Evolutionary conservation across 108 stramenopile species (phyloP), one percentile per base, ranked within the genome.

Genomic region (Nitzschia palea): DNA sequence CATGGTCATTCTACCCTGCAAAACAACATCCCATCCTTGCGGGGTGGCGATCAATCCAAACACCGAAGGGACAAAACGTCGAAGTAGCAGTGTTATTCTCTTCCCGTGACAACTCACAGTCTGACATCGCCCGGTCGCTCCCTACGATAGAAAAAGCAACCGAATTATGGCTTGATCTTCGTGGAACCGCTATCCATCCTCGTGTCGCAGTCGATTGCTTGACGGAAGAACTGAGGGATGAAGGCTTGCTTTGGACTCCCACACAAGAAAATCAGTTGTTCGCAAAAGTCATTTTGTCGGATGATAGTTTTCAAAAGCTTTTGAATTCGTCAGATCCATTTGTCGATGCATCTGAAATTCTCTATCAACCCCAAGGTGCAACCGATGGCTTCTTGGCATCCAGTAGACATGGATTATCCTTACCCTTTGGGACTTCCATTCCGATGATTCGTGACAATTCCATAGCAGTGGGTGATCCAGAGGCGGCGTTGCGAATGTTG

Each of bases 121-220:
- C n/a, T n/a, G n/a, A n/a, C n/a, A n/a, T n/a, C n/a, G n/a, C n/a
- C n/a, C n/a, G n/a, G n/a, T n/a, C n/a, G n/a, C n/a, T 20, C 8
- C 18, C 48, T 10, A 4, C 22, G 25, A 30, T 63, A 17, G 31
- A 44, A 3, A 36, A 59, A 44, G 15, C 55, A 23, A 66, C 62
- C 15, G 74, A 79, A 59, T 44, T 83, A 18, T 83, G 82, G 82
- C 71, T 83, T 2, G 82, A 83, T 42, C 59, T 83, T n/a, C 74
- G 82, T 3, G 74, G 42, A 20, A 83, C 74, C 2, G 75, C 70
- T 2, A 62, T 83, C 12, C 48, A 42, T 40, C 82, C 82, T 18
- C 42, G 47, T 28, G 57, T 56, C 12, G 79, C 79, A 2, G 34
- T 80, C 4, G 57, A 52, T 22, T 35, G 54, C n/a, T 20, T 71